Conservation (phyloP, 805 yeast species). For the Candida awuae region DNA sequence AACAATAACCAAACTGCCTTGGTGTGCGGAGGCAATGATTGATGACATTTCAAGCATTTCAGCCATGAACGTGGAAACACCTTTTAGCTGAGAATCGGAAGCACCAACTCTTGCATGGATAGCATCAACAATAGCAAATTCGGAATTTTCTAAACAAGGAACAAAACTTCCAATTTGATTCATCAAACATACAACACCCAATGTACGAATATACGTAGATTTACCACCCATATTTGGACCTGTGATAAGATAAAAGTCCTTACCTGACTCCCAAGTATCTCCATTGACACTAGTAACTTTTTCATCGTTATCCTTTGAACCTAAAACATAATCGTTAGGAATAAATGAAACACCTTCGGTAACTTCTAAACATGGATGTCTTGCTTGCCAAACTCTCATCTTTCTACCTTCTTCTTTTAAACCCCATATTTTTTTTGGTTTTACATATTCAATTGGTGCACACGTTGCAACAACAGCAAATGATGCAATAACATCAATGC, state of each 20-base stretch:
- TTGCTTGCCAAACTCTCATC: constrained; percentile 58
- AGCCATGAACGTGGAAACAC: constrained; percentile 92
- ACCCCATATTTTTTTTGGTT: constrained; percentile 52
- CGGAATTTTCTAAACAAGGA: constrained; percentile 68
- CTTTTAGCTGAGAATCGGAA: constrained; percentile 94
- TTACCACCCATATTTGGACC: constrained; percentile 99
- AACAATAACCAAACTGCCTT: constrained; percentile 73
- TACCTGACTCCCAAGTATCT: constrained; percentile 21
- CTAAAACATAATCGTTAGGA: constrained; percentile 74
- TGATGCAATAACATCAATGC: constrained; percentile 73
- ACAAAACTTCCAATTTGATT: constrained; percentile 86
- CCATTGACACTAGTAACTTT: constrained; percentile 1
- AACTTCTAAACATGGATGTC: constrained; percentile 92
- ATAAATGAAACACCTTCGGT: constrained; percentile 89
- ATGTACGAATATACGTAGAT: constrained; percentile 84
- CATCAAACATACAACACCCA: constrained; percentile 80
- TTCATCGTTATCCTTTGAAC: background rate
- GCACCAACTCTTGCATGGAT: constrained; percentile 97
- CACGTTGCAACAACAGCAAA: constrained; percentile 79
- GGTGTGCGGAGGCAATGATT: constrained; percentile 71
- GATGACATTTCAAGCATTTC: constrained; percentile 94
- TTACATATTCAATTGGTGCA: constrained; percentile 75
- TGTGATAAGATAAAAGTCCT: constrained; percentile 77
- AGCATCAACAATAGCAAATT: constrained; percentile 79
- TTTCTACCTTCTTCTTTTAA: constrained; percentile 41